Percentiles rank a stretch among this genome's conserved stretches.
These are phyloP conservation scores for Calonectria hawksworthii DNA, from an alignment of 2,329 filamentous ascomycete species.

Conservation along the genomic window DNA sequence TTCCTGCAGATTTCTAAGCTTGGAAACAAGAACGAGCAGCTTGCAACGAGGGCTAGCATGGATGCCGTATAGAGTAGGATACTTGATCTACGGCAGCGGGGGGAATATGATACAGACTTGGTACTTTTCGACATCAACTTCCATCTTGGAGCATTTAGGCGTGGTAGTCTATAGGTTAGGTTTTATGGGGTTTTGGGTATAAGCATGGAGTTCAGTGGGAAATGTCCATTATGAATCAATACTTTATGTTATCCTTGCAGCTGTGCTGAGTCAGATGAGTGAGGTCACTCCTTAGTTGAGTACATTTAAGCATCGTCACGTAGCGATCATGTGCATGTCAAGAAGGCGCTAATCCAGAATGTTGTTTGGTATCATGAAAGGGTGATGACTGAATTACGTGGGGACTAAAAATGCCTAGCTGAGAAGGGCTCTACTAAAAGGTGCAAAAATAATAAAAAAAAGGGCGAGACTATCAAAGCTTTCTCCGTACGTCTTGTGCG, in stretches of 20 bases:
- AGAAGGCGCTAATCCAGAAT: conserved; percentile 5
- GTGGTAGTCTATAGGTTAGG: conserved; percentile 10
- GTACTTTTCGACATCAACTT: neutral
- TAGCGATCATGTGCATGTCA: conserved; percentile 22
- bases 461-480: conserved; percentile 54
- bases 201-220: conserved; percentile 44
- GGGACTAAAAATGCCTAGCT: conserved; percentile 58
- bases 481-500: conserved; percentile 47
- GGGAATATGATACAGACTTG: neutral
- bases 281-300: neutral
- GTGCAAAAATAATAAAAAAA: conserved; percentile 51
- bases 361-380: conserved; percentile 60
- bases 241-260: neutral
- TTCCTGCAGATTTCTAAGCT: conserved; percentile 97
- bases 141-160: conserved; percentile 15
- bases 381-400: conserved; percentile 62
- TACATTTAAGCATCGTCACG: conserved; percentile 3
- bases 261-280: conserved; percentile 10
- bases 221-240: neutral
- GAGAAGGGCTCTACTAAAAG: conserved; percentile 51
- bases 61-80: conserved; percentile 72
- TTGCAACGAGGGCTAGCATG: conserved; percentile 83
- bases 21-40: conserved; percentile 97
- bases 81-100: conserved; percentile 21
- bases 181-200: conserved; percentile 22